Evolutionary conservation across 163 green algal genomes (phyloP).

Genomic region (Prototheca cutis): DNA sequence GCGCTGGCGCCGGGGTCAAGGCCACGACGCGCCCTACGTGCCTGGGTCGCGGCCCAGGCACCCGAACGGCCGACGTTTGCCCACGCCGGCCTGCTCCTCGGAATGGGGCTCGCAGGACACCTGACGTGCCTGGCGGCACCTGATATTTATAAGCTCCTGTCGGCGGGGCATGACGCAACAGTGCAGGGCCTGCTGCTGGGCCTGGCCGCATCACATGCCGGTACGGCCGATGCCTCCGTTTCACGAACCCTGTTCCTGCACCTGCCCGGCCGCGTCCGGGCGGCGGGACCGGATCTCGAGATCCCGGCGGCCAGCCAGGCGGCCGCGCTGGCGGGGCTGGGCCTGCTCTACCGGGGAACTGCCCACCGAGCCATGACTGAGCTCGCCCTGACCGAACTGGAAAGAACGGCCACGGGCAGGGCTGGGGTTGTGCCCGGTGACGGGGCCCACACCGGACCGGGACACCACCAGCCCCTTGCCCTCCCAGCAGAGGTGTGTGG

Average conservation of each 20-base stretch:
- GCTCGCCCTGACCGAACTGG: neutral
- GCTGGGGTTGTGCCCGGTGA: neutral
- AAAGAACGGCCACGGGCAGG: neutral
- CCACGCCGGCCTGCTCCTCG: slow-evolving; percentile 81
- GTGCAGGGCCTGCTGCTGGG: slow-evolving; percentile 82
- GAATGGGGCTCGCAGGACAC: slow-evolving; percentile 75
- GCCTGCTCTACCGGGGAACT: slow-evolving; percentile 82
- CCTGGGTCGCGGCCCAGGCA: slow-evolving; percentile 77
- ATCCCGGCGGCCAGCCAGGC: slow-evolving; percentile 76
- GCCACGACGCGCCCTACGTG: slow-evolving; percentile 36
- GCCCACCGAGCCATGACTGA: slow-evolving; percentile 43
- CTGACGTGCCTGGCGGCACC: slow-evolving; percentile 50
- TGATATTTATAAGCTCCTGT: slow-evolving; percentile 76
- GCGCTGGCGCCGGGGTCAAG: slow-evolving; percentile 21
- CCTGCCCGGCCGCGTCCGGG: slow-evolving; percentile 71
- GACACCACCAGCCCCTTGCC: no score
- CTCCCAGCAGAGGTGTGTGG: no score
- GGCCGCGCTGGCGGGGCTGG: slow-evolving; percentile 74
- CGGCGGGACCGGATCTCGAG: slow-evolving; percentile 82
- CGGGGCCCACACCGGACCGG: neutral
- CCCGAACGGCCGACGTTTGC: slow-evolving; percentile 51
- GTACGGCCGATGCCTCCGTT: neutral
- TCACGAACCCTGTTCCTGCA: slow-evolving; percentile 84
- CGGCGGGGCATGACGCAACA: slow-evolving; percentile 83
- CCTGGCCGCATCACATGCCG: slow-evolving; percentile 50